A percentile compares a stretch with the other conserved stretches of the same genome.
phyloP scores from a whole-genome alignment of 352 stramenopile genomes.

The Pythium insidiosum region DNA sequence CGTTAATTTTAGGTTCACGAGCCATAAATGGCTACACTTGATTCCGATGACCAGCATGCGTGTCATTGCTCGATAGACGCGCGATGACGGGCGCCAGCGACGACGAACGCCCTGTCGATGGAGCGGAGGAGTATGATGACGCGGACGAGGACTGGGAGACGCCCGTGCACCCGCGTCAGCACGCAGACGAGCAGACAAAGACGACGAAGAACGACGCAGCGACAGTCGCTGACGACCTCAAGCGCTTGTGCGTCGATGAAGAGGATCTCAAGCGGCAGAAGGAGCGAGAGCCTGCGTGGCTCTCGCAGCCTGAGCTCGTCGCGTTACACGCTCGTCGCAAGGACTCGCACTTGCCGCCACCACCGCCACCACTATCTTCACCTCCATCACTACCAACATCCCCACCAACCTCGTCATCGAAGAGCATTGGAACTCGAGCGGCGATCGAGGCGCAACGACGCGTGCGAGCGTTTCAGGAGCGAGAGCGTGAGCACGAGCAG shows the following conservation, averaged over 20 bases:
- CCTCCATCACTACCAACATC: neutral
- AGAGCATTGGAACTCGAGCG: neutral
- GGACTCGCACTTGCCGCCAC: neutral
- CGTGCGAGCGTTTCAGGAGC: slow-evolving; percentile 1
- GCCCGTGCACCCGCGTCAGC: slow-evolving; percentile 7
- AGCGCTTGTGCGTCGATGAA: neutral
- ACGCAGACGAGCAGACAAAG: neutral
- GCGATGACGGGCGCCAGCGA: neutral
- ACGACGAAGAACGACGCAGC: neutral
- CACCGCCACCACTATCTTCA: neutral
- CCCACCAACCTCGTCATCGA: neutral
- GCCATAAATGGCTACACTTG: neutral
- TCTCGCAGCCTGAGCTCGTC: neutral
- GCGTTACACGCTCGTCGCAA: neutral
- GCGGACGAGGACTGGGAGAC: neutral
- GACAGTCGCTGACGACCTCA: neutral
- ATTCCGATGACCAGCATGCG: neutral
- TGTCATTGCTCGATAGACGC: neutral
- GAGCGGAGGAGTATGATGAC: slow-evolving; percentile 4
- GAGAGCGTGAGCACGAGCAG: neutral
- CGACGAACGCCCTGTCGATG: slow-evolving; percentile 1
- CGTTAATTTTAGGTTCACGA: neutral
- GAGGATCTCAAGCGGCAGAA: neutral
- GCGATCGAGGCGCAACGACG: slow-evolving; percentile 1
- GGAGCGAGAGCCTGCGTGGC: neutral